Conservation (phyloP, 108 stramenopile genomes). For the Discostella pseudostelligera region DNA sequence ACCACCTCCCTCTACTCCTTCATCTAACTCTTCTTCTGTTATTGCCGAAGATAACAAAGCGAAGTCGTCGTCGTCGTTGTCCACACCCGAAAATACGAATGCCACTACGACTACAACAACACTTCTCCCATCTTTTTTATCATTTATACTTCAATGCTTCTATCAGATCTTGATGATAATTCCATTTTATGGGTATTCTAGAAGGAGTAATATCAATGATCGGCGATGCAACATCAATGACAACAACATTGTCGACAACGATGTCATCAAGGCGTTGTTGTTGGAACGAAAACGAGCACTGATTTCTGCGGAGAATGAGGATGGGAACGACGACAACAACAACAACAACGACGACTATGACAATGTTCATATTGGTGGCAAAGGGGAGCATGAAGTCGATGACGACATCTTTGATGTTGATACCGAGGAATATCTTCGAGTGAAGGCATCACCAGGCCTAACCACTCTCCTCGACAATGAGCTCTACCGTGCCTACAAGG, state of each 20-base stretch:
- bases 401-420: neutral
- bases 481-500: slow-evolving; percentile 69
- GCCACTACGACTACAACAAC: no score
- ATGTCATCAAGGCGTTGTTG: neutral
- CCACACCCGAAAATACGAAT: no score
- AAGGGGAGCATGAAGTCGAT: neutral
- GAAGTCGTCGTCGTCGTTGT: no score
- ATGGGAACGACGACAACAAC: neutral
- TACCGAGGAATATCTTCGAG: slow-evolving; percentile 10
- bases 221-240: neutral
- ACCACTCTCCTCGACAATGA: slow-evolving; percentile 79
- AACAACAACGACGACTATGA: neutral
- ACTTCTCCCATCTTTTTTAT: no score
- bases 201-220: neutral
- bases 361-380: neutral
- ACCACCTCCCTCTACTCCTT: no score
- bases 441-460: slow-evolving; percentile 54
- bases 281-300: no score
- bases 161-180: no score
- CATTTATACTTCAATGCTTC: no score
- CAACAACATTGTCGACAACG: neutral
- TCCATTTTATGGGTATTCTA: no score
- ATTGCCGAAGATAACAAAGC: no score
- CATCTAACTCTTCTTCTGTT: no score
- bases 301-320: no score